Base-by-base conservation (phyloP, 164 flowering plant genomes). In the Euptelea pleiosperma region DNA sequence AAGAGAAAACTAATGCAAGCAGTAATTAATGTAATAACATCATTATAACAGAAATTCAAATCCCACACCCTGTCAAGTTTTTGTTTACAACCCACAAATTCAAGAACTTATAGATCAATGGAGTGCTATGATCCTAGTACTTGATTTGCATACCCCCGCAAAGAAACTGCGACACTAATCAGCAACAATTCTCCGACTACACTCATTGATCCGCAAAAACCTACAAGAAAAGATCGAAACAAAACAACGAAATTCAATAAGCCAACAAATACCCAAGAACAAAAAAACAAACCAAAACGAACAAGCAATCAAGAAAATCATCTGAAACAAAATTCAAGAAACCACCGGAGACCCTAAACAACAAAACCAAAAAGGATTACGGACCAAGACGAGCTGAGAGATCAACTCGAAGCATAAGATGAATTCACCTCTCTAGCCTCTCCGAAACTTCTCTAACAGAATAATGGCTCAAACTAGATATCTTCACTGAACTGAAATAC, bases 401-500 rank as follows among this genome's bases (percentile, higher is more conserved):
- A 75, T 34, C 71, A 51, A 14, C 60, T 64, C 15, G 51, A 62
- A 63, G 61, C 71, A 52, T 58, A 62, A 41, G 78, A 57, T 4
- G 40, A 55, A 72, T 72, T 73, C 29, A 55, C 52, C 26, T 53
- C 82, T 25, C 44, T 63, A 40, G 30, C 67, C 56, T 80, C 91
- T 74, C 41, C 59, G 57, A 58, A 91, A 89, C 74, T 79, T 88
- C 55, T 64, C 76, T n/a, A n/a, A n/a, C n/a, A n/a, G n/a, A n/a
- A n/a, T 63, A 79, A 31, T 45, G 85, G 82, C 61, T 75, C 79
- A 65, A 94, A 82, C 62, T 69, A 66, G 16, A 86, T 26, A 61
- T 76, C 90, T 47, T 86, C 89, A 11, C 96, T 96, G n/a, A n/a
- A n/a, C n/a, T n/a, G 63, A 88, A 90, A 71, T 83, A 88, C 46